Percentiles rank a stretch among this genome's conserved stretches.
Evolutionary conservation across 345 rosid species (phyloP).

Genomic region (Lenwebbia sp.): DNA sequence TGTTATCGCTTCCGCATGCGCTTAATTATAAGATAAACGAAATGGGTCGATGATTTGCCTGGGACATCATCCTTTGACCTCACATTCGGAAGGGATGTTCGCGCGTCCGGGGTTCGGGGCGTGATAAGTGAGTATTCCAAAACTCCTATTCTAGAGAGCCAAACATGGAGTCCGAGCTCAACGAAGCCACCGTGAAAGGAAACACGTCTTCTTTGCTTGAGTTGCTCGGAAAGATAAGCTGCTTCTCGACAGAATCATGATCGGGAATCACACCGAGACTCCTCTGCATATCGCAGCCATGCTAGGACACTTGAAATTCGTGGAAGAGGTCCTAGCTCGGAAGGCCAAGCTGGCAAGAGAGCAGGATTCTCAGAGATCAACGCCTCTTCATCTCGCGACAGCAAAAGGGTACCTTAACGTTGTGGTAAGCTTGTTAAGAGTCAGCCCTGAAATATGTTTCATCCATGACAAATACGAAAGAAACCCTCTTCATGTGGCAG

Average conservation of each 20-base stretch:
- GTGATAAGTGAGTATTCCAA: too few species aligned
- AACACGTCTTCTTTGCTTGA: neutral
- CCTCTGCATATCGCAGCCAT: conserved; percentile 8
- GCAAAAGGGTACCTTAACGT: conserved; percentile 2
- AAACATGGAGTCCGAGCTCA: neutral
- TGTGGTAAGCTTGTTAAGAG: neutral
- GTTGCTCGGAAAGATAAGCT: neutral
- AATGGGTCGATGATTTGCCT: too few species aligned
- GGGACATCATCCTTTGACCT: too few species aligned
- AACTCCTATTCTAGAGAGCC: too few species aligned
- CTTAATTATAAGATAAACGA: too few species aligned
- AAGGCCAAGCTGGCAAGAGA: neutral
- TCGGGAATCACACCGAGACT: neutral
- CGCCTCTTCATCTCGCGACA: conserved; percentile 11
- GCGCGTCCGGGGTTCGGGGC: too few species aligned
- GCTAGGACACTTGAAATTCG: conserved; percentile 3
- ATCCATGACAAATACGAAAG: neutral
- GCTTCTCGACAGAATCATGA: neutral
- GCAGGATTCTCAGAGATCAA: neutral
- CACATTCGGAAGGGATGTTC: too few species aligned
- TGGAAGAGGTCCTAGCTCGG: neutral
- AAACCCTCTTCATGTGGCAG: conserved; percentile 1
- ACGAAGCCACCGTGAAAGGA: conserved; percentile 5
- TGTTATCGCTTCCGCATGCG: too few species aligned
- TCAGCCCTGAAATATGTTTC: neutral